phyloP scores from a whole-genome alignment of 2,329 filamentous ascomycete genomes.

The Penicillium crustosum region DNA sequence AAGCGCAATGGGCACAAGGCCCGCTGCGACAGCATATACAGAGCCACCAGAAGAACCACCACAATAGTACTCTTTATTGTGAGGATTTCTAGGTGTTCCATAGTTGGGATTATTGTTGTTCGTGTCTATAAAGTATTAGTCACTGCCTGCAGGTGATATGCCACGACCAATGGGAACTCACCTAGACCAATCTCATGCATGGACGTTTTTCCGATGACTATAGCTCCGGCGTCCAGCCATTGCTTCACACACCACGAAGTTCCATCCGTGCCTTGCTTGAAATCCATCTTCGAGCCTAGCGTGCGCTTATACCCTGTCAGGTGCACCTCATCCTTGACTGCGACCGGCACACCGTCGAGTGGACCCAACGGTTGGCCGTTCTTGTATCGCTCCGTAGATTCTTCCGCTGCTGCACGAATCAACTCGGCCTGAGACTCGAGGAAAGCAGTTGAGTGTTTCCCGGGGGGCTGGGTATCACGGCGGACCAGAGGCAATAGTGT shows the following conservation, averaged over 20 bases:
- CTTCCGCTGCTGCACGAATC: constrained; percentile 66
- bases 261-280: constrained; percentile 50
- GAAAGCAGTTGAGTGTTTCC: constrained; percentile 70
- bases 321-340: constrained; percentile 78
- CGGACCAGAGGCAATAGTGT: constrained; percentile 69
- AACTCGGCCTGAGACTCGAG: constrained; percentile 64
- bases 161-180: constrained; percentile 28
- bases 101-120: constrained; percentile 77
- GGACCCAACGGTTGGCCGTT: constrained; percentile 64
- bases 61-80: constrained; percentile 73
- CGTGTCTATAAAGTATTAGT: constrained; percentile 54
- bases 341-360: constrained; percentile 79
- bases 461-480: constrained; percentile 54
- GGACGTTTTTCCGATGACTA: constrained; percentile 72
- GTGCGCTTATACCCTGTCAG: constrained; percentile 69
- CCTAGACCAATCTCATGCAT: constrained; percentile 80
- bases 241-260: constrained; percentile 71
- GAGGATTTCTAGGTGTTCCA: constrained; percentile 75
- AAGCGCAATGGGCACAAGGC: constrained; percentile 69
- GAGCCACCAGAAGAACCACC: constrained; percentile 79
- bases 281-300: constrained; percentile 63
- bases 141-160: not conserved
- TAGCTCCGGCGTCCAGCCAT: constrained; percentile 71
- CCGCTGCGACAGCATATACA: constrained; percentile 67
- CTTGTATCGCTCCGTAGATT: constrained; percentile 71